Conservation (phyloP, 495 filamentous ascomycete genomes). For the Tuber aestivum region DNA sequence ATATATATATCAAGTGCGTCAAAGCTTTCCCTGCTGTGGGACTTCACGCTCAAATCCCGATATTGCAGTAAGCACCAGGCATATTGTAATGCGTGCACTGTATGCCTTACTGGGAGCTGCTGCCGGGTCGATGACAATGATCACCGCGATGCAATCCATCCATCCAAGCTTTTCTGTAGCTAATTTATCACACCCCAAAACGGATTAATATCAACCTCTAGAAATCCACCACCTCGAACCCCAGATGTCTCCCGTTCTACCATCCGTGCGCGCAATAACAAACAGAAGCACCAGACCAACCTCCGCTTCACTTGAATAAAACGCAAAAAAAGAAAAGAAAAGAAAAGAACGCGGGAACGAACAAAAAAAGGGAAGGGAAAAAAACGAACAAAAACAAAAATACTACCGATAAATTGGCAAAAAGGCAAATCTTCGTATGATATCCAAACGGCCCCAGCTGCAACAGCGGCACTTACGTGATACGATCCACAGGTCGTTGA, state of each 20-base stretch:
- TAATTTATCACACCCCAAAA: not conserved
- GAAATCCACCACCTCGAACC: not conserved
- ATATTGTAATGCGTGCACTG: not conserved
- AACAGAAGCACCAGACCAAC: not conserved
- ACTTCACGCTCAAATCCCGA: not conserved
- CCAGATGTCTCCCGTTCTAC: not conserved
- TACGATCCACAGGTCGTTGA: not conserved
- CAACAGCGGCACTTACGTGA: conserved; percentile 1
- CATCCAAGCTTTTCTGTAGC: not conserved
- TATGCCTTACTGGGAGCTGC: not conserved
- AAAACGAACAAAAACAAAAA: not conserved
- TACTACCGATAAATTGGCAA: not conserved
- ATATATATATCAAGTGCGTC: not conserved
- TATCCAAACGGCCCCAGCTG: not conserved
- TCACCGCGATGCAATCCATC: not conserved
- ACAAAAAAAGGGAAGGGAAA: not conserved
- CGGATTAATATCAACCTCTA: not conserved
- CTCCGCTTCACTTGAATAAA: not conserved
- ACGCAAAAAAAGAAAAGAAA: not conserved
- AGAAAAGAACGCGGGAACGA: not conserved
- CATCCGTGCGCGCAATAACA: not conserved
- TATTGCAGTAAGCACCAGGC: not conserved
- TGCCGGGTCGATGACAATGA: not conserved
- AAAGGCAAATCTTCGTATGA: not conserved
- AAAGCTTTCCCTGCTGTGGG: not conserved